Percentiles rank a stretch among this genome's conserved stretches.
These are phyloP conservation scores for Penicillium daleae DNA, from an alignment of 495 filamentous ascomycete genomes.

Conservation along the genomic window DNA sequence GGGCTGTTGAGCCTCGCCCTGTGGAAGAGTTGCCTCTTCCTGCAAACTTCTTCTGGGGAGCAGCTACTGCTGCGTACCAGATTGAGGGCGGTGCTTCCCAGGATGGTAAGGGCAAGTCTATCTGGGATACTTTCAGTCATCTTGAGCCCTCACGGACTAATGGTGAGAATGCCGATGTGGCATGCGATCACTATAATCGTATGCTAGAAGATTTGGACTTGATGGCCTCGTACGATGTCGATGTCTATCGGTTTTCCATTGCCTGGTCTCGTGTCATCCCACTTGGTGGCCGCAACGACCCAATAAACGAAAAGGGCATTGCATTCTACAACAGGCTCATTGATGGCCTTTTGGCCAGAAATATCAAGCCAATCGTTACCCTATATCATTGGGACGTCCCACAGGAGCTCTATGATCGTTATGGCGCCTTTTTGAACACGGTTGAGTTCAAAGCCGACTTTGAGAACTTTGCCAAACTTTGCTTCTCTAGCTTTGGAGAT, in stretches of 20 bases:
- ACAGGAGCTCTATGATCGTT: conserved; percentile 41
- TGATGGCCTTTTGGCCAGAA: conserved; percentile 36
- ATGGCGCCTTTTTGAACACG: conserved; percentile 42
- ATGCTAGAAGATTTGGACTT: conserved; percentile 67
- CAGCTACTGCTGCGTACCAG: conserved; percentile 74
- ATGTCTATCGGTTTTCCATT: conserved; percentile 70
- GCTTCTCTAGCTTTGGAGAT: conserved; percentile 36
- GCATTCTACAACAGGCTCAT: conserved; percentile 44
- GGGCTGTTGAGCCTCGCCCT: not conserved
- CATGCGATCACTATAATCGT: conserved; percentile 70
- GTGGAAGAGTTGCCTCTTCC: conserved; percentile 1
- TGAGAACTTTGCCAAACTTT: conserved; percentile 41
- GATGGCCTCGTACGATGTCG: conserved; percentile 60
- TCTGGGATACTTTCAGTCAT: conserved; percentile 72
- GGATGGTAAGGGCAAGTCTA: conserved; percentile 66
- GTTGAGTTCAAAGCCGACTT: conserved; percentile 43
- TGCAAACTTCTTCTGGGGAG: conserved; percentile 68
- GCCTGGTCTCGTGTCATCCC: conserved; percentile 71
- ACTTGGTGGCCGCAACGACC: conserved; percentile 31
- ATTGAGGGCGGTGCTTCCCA: conserved; percentile 65
- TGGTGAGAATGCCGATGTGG: conserved; percentile 60
- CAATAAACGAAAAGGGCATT: conserved; percentile 40
- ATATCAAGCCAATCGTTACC: conserved; percentile 46
- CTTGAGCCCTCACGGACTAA: conserved; percentile 60
- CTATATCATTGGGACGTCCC: conserved; percentile 52